Base-by-base conservation (phyloP, 2,329 filamentous ascomycete species). In the Aspergillus sp. region DNA sequence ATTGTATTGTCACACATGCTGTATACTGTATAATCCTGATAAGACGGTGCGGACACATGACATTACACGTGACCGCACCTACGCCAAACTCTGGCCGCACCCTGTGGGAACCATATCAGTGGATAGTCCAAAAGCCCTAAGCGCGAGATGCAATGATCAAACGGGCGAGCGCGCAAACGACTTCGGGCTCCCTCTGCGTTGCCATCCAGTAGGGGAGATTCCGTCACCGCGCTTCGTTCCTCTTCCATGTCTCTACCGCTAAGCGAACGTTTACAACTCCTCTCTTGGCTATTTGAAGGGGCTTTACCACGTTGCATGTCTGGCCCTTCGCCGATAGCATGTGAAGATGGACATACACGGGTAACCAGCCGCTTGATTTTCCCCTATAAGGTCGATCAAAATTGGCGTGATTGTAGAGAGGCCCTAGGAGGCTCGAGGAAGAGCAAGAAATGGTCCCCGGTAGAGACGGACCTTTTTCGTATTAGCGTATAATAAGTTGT, bases 51-150 rank as follows among this genome's bases (percentile, higher is more conserved):
- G n/a, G n/a, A n/a, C n/a, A n/a, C n/a, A n/a, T n/a, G n/a, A n/a
- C 26, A 30, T 5, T 16, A 11, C 17, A 31, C 34, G 17, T 11
- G 6, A 29, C 17, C 16, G 17, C 24, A 32, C 20, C 32, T 15
- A 20, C 24, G 12, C 27, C 29, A 33, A 22, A 29, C 22, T 16
- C 30, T 15, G 33, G 30, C 35, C 16, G 17, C 16, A 28, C 24
- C 29, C 7, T 11, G 13, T 4, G 15, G 20, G 30, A n/a, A n/a
- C 25, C 24, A 33, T 5, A 24, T 24, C 17, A 7, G 24, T 17
- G 19, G 25, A 34, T 28, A 27, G 12, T 31, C 30, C 13, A 31
- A 26, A 39, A 13, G 30, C 24, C 27, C 14, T 22, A 40, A 40
- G 37, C 28, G 25, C 29, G 32, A 36, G 30, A 32, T 16, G 25